Percentiles rank a stretch among this genome's conserved stretches.
These are phyloP conservation scores for Neonectria ditissima DNA, from an alignment of 2,329 filamentous ascomycete species.

Conservation along the genomic window DNA sequence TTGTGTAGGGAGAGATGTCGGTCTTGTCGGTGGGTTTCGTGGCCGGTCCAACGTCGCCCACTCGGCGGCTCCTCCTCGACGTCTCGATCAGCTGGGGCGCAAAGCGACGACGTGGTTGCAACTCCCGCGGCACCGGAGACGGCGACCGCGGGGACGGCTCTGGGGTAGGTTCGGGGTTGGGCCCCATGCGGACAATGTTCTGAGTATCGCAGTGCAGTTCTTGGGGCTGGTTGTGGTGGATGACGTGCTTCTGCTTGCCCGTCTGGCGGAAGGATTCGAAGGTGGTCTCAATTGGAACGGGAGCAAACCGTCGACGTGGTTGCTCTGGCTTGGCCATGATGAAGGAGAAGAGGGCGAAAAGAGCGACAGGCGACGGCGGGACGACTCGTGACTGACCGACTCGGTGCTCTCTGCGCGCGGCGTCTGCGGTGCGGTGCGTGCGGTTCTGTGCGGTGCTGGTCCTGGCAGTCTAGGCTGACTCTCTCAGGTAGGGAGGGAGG, in stretches of 20 bases:
- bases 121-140: conserved; percentile 57
- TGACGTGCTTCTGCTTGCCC: conserved; percentile 36
- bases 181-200: conserved; percentile 51
- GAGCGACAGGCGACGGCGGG: conserved; percentile 33
- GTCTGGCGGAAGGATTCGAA: conserved; percentile 67
- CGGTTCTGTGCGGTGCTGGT: conserved; percentile 19
- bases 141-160: conserved; percentile 64
- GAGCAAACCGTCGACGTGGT: conserved; percentile 70
- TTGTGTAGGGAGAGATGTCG: conserved; percentile 74
- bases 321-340: conserved; percentile 56
- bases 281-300: conserved; percentile 79
- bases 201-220: conserved; percentile 25
- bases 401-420: conserved; percentile 25
- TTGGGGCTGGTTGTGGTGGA: conserved; percentile 24
- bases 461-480: conserved; percentile 20
- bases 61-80: conserved; percentile 76
- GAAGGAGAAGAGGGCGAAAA: conserved; percentile 51
- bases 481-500: conserved; percentile 4
- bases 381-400: conserved; percentile 38
- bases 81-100: conserved; percentile 86
- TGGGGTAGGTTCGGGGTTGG: conserved; percentile 69
- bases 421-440: conserved; percentile 16
- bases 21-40: conserved; percentile 77
- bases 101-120: conserved; percentile 66
- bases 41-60: conserved; percentile 72